Conservation (phyloP, 441 rosid species). For the Croton laevigatus region DNA sequence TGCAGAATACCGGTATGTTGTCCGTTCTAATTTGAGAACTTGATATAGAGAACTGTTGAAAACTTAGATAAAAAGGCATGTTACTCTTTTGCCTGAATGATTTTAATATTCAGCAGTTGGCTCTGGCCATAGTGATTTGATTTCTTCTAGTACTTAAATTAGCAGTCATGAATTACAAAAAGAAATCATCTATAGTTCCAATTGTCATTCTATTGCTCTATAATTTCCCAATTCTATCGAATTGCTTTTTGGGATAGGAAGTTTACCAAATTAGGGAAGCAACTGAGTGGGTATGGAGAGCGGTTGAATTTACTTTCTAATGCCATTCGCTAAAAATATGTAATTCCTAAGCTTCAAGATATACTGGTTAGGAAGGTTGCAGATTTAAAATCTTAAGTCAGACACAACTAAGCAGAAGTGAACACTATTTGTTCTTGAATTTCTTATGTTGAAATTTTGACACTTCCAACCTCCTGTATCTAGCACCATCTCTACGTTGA, state of each 20-base stretch:
- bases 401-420: neutral
- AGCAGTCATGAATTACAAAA: neutral
- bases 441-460: neutral
- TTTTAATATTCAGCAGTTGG: neutral
- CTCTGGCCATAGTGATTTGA: neutral
- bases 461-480: neutral
- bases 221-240: neutral
- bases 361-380: neutral
- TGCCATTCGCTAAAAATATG: neutral
- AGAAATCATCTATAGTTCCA: neutral
- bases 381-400: neutral
- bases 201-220: neutral
- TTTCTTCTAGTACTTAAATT: neutral
- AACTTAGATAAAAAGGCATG: neutral
- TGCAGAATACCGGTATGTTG: constrained; percentile 56
- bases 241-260: neutral
- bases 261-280: neutral
- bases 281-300: neutral
- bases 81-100: neutral
- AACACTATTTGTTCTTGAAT: neutral
- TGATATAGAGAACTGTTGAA: neutral
- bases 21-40: neutral
- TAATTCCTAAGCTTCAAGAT: neutral
- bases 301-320: neutral
- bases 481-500: neutral